Percentiles rank a stretch among this genome's conserved stretches.
phyloP scores from a whole-genome alignment of 371 early-diverging fungal genomes.

The Mucor ambiguus region DNA sequence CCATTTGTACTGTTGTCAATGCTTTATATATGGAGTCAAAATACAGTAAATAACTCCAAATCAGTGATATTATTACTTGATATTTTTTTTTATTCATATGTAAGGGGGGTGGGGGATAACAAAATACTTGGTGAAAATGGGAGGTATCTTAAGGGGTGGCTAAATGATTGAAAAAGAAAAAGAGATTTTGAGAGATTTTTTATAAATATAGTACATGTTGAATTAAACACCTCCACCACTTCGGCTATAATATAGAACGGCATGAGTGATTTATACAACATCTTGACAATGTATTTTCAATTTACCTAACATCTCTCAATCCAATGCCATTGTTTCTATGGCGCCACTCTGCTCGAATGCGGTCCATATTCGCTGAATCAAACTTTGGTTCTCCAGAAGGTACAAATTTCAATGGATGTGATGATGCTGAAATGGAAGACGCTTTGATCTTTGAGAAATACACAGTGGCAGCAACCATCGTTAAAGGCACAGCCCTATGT shows the following conservation, averaged over 20 bases:
- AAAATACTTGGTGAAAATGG: background rate
- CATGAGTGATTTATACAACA: background rate
- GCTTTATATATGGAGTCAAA: background rate
- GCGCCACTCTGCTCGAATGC: slow-evolving; percentile 44
- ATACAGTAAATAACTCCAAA: slow-evolving; percentile 3
- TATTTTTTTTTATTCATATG: background rate
- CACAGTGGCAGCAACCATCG: slow-evolving; percentile 11
- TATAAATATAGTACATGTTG: background rate
- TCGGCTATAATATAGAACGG: slow-evolving; percentile 21
- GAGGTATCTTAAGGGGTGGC: background rate
- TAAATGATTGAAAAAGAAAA: background rate
- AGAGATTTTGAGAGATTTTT: background rate
- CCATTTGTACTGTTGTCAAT: background rate
- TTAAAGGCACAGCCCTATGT: slow-evolving; percentile 21
- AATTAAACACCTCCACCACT: slow-evolving; percentile 45
- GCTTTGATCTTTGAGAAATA: slow-evolving; percentile 16
- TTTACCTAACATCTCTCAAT: slow-evolving; percentile 47
- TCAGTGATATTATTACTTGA: background rate
- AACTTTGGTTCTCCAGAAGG: slow-evolving; percentile 37
- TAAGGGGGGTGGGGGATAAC: background rate
- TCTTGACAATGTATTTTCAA: background rate
- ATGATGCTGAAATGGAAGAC: slow-evolving; percentile 7
- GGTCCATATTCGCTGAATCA: slow-evolving; percentile 44
- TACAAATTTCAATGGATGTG: slow-evolving; percentile 35
- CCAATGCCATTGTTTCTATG: slow-evolving; percentile 46